Evolutionary conservation across 352 stramenopile genomes (phyloP), one percentile per base, ranked within the genome.

Genomic region (Globisporangium perplexum): DNA sequence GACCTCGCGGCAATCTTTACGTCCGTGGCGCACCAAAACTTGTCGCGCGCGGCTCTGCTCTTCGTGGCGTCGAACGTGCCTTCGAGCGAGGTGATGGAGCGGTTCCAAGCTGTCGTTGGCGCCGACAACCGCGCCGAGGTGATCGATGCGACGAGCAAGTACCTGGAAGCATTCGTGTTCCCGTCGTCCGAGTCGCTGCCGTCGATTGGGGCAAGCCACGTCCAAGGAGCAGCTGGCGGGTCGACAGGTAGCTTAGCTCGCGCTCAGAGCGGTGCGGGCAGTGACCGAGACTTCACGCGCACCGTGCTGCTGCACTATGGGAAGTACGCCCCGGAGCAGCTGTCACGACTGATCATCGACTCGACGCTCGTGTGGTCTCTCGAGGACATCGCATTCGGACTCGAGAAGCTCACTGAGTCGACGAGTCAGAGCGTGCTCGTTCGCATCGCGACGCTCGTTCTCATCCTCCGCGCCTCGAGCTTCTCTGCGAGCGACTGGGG

Each of bases 91-190:
- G 81, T 92, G 2, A 66, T 92, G 53, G 57, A 80, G 22, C 56
- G 63, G 14, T 72, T 92, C 14, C 59, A 86, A 22, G 62, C 65
- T 14, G 63, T 91, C 15, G 65, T 81, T 10, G 71, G 69, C 0
- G 48, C 59, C 12, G 65, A 69, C 26, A 68, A 81, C 55, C 60
- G 69, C 26, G 56, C 63, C n/a, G 64, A 89, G 46, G 76, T 89
- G 14, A 72, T 84, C 20, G 50, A 60, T 28, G 80, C 76, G 3
- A 89, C 74, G 11, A 69, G 71, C 0, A 72, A 76, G 45, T 94
- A 94, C 53, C 47, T 94, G 4, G 80, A 94, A 50, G 81, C 77
- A 12, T 89, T 90, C 30, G 71, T 90, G 24, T 93, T 92, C 47
- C 76, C 77, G 23, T 69, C 74, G 36, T 53, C 65, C 11, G 38